Conservation (phyloP, 495 filamentous ascomycete species). For the Annulohypoxylon stygium region DNA sequence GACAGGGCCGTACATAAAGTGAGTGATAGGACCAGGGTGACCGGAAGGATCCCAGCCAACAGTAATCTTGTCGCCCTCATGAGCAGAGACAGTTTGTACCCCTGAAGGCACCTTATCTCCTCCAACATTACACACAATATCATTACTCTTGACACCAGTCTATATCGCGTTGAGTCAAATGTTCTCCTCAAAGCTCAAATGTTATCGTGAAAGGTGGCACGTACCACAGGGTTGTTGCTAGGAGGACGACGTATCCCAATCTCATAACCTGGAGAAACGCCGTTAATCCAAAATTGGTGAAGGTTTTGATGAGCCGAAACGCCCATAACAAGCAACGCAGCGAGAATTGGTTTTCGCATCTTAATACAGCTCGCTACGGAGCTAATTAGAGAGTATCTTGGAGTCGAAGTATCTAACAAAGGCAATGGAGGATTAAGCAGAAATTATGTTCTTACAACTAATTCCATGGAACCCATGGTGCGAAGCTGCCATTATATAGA, state of each 20-base stretch:
- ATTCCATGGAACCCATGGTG: no score
- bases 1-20: slow-evolving; percentile 54
- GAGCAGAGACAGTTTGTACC: slow-evolving; percentile 48
- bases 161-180: slow-evolving; percentile 10
- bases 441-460: not conserved
- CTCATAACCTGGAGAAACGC: slow-evolving; percentile 53
- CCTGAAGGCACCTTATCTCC: slow-evolving; percentile 51
- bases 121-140: slow-evolving; percentile 55
- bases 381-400: not conserved
- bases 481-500: no score
- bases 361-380: not conserved
- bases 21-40: slow-evolving; percentile 56
- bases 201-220: not conserved
- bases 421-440: not conserved
- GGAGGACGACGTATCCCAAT: slow-evolving; percentile 55
- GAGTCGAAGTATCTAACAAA: not conserved
- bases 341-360: slow-evolving; percentile 34
- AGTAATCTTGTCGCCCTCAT: slow-evolving; percentile 53
- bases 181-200: no score
- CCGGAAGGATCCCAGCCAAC: slow-evolving; percentile 54
- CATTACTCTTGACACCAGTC: slow-evolving; percentile 49
- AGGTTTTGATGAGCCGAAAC: slow-evolving; percentile 57
- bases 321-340: slow-evolving; percentile 34
- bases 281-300: slow-evolving; percentile 58
- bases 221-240: slow-evolving; percentile 53